Evolutionary conservation across 768 basidiomycete species (phyloP).

Genomic region (Udeniomyces megalosporus): DNA sequence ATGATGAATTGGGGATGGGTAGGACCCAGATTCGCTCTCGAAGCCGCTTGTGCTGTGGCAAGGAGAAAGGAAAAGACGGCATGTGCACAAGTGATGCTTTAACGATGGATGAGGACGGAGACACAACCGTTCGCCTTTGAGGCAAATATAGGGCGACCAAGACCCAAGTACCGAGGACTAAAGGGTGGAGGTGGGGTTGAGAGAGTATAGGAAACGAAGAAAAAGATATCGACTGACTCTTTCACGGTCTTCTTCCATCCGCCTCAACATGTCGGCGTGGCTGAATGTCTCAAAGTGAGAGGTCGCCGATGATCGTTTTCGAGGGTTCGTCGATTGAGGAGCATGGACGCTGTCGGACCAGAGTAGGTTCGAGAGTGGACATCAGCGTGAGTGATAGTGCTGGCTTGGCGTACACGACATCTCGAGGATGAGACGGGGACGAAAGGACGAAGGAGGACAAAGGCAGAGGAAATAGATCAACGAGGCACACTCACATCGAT

Average conservation of each 20-base stretch:
- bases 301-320: neutral
- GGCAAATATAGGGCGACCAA: no score
- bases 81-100: neutral
- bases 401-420: no score
- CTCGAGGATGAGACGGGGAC: no score
- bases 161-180: no score
- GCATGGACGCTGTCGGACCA: neutral
- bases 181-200: no score
- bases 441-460: neutral
- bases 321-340: neutral
- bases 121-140: no score
- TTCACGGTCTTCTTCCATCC: constrained; percentile 83
- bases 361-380: neutral
- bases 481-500: constrained; percentile 15
- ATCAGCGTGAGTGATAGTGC: neutral
- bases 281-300: constrained; percentile 32
- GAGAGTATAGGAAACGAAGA: no score
- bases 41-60: constrained; percentile 56
- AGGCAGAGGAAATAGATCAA: neutral
- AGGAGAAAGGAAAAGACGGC: neutral
- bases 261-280: constrained; percentile 56
- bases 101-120: neutral
- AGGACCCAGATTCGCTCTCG: constrained; percentile 69
- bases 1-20: constrained; percentile 24
- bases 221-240: constrained; percentile 31